Base-by-base conservation (phyloP, 2,329 filamentous ascomycete genomes). In the Chrysosporium keratinophilum region DNA sequence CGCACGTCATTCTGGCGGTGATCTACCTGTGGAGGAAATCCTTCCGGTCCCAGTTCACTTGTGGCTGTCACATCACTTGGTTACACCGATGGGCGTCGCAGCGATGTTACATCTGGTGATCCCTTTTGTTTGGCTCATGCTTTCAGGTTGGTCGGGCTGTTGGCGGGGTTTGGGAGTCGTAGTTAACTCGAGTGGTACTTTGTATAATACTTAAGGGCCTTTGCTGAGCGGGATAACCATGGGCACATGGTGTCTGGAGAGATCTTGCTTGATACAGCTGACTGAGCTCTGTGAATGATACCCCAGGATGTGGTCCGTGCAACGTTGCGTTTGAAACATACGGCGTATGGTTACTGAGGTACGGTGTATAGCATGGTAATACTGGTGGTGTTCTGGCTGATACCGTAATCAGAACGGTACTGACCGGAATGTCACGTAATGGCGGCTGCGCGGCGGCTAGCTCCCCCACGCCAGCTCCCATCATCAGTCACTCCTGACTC, bases 241-340 rank as follows among this genome's bases (percentile, higher is more conserved):
- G 23, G 23, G 23, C 23, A 28, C 7, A n/a, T n/a, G n/a, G n/a
- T n/a, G n/a, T n/a, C n/a, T n/a, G n/a, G n/a, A n/a, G n/a, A n/a
- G n/a, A n/a, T n/a, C n/a, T n/a, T n/a, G n/a, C n/a, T n/a, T n/a
- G n/a, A n/a, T n/a, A n/a, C n/a, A n/a, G n/a, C n/a, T n/a, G n/a
- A n/a, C n/a, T n/a, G n/a, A n/a, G n/a, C n/a, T n/a, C n/a, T n/a
- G n/a, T n/a, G 19, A 20, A 53, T 47, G 50, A 47, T 12, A 53
- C 50, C 50, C 50, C 39, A 47, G 50, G 7, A 28, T 10, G 3
- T 53, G 50, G 50, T 41, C 43, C 43, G 50, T 53, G 50, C 50
- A 39, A 53, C 50, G 50, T 44, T 51, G 43, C 41, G 49, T 34
- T 44, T 41, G 23, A 34, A 17, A 50, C 19, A 41, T 34, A 6